These are phyloP conservation scores for Aspergillus sp. DNA, from an alignment of 2,329 filamentous ascomycete genomes.

Conservation along the genomic window DNA sequence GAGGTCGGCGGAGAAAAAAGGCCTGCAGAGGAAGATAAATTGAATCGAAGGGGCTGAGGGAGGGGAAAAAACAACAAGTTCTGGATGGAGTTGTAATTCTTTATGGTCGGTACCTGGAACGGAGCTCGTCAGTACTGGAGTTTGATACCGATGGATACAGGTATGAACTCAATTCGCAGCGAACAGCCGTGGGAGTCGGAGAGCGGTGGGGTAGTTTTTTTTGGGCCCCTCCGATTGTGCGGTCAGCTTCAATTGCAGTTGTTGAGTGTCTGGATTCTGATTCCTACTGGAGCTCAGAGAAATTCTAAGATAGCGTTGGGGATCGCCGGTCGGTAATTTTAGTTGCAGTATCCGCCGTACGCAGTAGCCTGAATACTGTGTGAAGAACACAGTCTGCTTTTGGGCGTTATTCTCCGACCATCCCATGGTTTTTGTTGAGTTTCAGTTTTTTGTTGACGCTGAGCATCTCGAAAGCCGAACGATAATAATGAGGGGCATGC, in stretches of 20 bases:
- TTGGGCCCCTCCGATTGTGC: constrained; percentile 15
- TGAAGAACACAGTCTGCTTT: neutral
- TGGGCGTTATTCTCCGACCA: constrained; percentile 3
- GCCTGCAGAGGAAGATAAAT: constrained; percentile 13
- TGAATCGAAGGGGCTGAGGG: constrained; percentile 15
- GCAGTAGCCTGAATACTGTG: constrained; percentile 32
- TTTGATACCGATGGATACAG: constrained; percentile 15
- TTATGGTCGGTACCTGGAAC: constrained; percentile 7
- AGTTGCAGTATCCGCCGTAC: constrained; percentile 31
- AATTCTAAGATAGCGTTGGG: constrained; percentile 22
- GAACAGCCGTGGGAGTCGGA: constrained; percentile 17
- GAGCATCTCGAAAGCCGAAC: neutral
- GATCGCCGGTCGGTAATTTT: constrained; percentile 26
- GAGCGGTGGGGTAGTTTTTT: constrained; percentile 1
- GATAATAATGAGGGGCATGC: neutral
- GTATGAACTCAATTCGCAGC: constrained; percentile 13
- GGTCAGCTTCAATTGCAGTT: constrained; percentile 12
- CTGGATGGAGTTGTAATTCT: constrained; percentile 1
- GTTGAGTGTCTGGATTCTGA: constrained; percentile 18
- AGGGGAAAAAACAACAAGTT: constrained; percentile 15
- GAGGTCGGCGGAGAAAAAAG: constrained; percentile 17
- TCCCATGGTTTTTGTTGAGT: constrained; percentile 21
- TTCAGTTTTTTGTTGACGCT: constrained; percentile 11
- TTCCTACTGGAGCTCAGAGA: constrained; percentile 19
- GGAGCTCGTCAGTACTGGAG: constrained; percentile 8